phyloP scores from a whole-genome alignment of 2,329 filamentous ascomycete genomes.

The Cytospora piceicola region DNA sequence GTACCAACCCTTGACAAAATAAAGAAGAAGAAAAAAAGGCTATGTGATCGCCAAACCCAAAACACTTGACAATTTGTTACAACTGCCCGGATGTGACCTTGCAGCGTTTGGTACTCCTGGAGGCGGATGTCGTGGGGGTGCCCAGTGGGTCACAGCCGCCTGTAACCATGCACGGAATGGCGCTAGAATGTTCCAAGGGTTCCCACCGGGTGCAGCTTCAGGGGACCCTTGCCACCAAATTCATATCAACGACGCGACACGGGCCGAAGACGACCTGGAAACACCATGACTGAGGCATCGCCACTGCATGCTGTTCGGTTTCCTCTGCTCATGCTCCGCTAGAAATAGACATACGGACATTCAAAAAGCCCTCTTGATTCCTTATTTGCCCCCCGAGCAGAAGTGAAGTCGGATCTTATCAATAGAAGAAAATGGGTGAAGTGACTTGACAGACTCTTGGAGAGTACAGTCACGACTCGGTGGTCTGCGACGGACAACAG shows the following conservation, averaged over 20 bases:
- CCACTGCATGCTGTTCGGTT: not conserved
- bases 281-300: not conserved
- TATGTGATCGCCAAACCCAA: not conserved
- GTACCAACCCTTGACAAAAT: not conserved
- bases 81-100: not conserved
- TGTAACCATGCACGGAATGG: not conserved
- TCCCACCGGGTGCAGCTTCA: not conserved
- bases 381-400: not conserved
- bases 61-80: not conserved
- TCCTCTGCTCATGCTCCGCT: not conserved
- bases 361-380: no score
- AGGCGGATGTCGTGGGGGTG: not conserved
- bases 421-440: slow-evolving; percentile 15
- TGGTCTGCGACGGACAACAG: slow-evolving; percentile 12
- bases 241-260: not conserved
- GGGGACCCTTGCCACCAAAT: slow-evolving; percentile 12
- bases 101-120: not conserved
- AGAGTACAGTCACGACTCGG: slow-evolving; percentile 14
- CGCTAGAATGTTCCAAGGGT: slow-evolving; percentile 20
- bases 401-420: not conserved
- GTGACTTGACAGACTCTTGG: slow-evolving; percentile 21
- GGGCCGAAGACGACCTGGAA: not conserved
- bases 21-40: not conserved
- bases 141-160: not conserved
- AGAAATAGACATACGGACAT: not conserved